Evolutionary conservation across 1,284 basidiomycete species (phyloP).

Genomic region (Fomitopsis schrenkii): DNA sequence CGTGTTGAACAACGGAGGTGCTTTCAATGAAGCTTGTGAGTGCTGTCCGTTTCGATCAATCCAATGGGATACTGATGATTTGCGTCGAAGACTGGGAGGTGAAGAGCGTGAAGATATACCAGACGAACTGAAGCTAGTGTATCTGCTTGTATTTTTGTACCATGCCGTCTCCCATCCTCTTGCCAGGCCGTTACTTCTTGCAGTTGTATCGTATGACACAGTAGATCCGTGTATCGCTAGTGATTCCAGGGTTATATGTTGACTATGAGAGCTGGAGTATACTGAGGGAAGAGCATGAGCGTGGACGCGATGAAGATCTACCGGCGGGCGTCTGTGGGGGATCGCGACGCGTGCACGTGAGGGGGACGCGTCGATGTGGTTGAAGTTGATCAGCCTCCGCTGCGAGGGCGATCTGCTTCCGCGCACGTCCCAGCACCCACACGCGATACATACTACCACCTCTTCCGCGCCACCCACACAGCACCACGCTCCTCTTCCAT

Average conservation of each 20-base stretch:
- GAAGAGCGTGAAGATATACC: conserved; percentile 65
- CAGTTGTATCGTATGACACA: neutral
- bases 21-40: conserved; percentile 79
- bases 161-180: neutral
- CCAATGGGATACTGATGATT: conserved; percentile 5
- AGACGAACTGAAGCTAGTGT: conserved; percentile 25
- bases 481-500: neutral
- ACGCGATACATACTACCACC: neutral
- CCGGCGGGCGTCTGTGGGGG: neutral
- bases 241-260: neutral
- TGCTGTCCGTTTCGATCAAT: conserved; percentile 14
- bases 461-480: neutral
- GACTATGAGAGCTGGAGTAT: neutral
- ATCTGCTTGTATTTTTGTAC: neutral
- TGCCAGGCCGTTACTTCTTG: neutral
- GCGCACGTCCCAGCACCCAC: neutral
- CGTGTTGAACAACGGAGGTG: conserved; percentile 63
- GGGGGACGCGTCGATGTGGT: neutral
- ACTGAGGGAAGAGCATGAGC: neutral
- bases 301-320: neutral
- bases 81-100: conserved; percentile 68
- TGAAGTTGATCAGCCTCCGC: neutral
- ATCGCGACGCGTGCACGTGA: conserved; percentile 1
- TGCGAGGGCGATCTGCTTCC: neutral
- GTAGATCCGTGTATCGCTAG: neutral